Base-by-base conservation (phyloP, 1,284 basidiomycete genomes). In the Pascua guehoae region DNA sequence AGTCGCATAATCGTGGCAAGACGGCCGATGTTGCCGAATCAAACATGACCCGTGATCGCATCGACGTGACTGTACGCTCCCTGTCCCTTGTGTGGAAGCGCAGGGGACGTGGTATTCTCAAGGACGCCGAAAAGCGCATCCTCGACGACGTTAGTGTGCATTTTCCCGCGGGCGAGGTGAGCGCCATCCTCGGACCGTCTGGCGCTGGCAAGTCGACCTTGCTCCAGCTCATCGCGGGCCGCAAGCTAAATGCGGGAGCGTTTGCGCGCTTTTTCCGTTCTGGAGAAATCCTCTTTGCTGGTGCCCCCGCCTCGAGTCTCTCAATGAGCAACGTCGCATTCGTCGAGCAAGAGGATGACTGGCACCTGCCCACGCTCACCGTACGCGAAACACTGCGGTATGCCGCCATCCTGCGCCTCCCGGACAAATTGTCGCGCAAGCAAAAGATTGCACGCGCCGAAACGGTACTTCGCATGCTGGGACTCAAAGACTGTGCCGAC, bases 261-360 rank as follows among this genome's bases (percentile, higher is more conserved):
- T 58, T 77, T 12, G 73, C 78, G 1, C 57, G 58, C 1, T 80
- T 79, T 64, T 53, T 64, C 24, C 61, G 61, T 15, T 57, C 64
- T 1, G 79, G 79, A 12, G 47, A 67, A 0, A 64, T 81, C 18
- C 56, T 71, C 14, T 76, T 79, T 57, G 76, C 78, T 43, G 75
- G 73, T 11, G 61, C 64, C 15, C 65, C 69, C 1, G 60, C 69
- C 5, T 65, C 68, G 1, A 42, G 64, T 4, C 54, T 69, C 4
- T 61, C 70, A 15, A 72, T 68, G 58, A 74, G 69, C 32, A 73
- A 79, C 36, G 72, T 81, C 17, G 80, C 80, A 0, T 82, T 81
- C 56, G 80, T 82, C 8, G 79, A 82, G 56, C 82, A 83, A 69
- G 81, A 82, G 49, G 81, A 83, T 54, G 77, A 79, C 49, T 79